Base-by-base conservation (phyloP, 2,329 filamentous ascomycete species). In the Penicillium verrucosum region DNA sequence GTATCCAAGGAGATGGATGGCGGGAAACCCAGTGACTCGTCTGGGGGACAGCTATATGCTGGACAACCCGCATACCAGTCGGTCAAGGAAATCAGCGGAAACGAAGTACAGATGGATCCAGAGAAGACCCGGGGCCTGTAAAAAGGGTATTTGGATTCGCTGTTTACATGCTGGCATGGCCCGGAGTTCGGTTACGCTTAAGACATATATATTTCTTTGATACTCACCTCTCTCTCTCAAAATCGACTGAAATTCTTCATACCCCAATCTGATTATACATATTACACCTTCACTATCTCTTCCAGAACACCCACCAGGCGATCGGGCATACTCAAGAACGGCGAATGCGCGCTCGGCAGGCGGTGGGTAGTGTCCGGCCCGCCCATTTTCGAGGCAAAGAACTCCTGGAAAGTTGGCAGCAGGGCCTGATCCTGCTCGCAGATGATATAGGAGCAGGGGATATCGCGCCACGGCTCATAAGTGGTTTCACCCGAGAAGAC, bases 1-100 rank as follows among this genome's bases (percentile, higher is more conserved):
- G 84, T 88, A 63, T 81, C 86, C 66, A 81, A 86, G 70, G 81
- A 87, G 63, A 74, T 84, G 55, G 86, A 90, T 64, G 78, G 78
- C 27, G 77, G 78, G 11, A 70, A 72, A 45, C 57, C 64, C 23
- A 64, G 69, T 7, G 43, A 41, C 27, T 27, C 36, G 32, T 67
- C 67, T 41, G 82, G 83, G 4, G 84, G 86, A 70, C 87, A 94
- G 78, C 75, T 96, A 64, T 96, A 96, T 73, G 90, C 87, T 16
- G 91, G 91, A 32, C 85, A 85, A 69, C 82, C 86, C 44, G 89
- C 88, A 9, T 91, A 89, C 71, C 82, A 84, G 56, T 75, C 78
- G n/a, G 84, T 84, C 60, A 85, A 84, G 74, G 81, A 83, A 73
- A 87, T 86, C 47, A 85, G 83, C 66, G 88, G 87, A 43, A 84